Evolutionary conservation across 1,139 yeast species (phyloP).

Genomic region (Groenewaldozyma auringiensis): DNA sequence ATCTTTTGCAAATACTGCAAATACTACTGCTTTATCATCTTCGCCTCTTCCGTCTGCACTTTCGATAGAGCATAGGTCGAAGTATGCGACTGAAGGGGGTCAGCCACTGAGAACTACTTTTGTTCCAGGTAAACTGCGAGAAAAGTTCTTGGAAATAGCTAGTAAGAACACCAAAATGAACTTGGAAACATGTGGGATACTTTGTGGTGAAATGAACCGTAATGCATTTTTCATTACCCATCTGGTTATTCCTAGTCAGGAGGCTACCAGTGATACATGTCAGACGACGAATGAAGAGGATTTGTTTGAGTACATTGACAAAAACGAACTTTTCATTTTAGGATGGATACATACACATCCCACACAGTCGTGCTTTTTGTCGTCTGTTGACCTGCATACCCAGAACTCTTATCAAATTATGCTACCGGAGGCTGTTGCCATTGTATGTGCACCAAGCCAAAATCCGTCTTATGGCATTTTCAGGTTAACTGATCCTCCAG

Average conservation of each 20-base stretch:
- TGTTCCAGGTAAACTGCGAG: conserved; percentile 39
- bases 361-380: conserved; percentile 54
- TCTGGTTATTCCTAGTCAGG: conserved; percentile 52
- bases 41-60: no score
- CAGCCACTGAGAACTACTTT: conserved; percentile 44
- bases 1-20: no score
- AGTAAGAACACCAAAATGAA: conserved; percentile 39
- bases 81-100: conserved; percentile 44
- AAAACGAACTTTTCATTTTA: conserved; percentile 45
- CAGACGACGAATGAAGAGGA: conserved; percentile 48
- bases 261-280: conserved; percentile 52
- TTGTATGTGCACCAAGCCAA: conserved; percentile 49
- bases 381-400: conserved; percentile 56
- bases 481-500: conserved; percentile 55
- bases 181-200: conserved; percentile 57
- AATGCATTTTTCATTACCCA: conserved; percentile 55
- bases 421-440: conserved; percentile 60
- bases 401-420: conserved; percentile 56
- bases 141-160: conserved; percentile 40
- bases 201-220: conserved; percentile 48
- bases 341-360: conserved; percentile 72
- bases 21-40: no score
- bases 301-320: conserved; percentile 46
- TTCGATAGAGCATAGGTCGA: conserved; percentile 34
- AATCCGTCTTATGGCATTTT: conserved; percentile 47